Evolutionary conservation across 2,329 filamentous ascomycete genomes (phyloP), one percentile per base, ranked within the genome.

Genomic region (Apiospora malaysiana): DNA sequence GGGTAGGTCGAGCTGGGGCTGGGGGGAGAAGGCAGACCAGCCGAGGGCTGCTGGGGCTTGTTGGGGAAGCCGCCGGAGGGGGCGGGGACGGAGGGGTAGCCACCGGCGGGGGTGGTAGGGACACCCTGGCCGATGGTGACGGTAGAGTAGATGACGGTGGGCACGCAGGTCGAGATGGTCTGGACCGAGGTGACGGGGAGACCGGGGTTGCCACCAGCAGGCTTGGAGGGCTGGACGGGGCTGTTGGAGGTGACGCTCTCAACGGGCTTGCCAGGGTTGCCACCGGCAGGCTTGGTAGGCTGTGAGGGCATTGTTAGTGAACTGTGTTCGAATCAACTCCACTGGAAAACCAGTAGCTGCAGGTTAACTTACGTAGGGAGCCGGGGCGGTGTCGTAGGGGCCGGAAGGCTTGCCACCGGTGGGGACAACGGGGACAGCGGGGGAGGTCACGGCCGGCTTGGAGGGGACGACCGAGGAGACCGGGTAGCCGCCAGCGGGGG

Each of bases 51-150:
- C 63, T 73, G 74, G 66, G 46, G 46, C 25, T 49, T 46, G 46
- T 23, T 74, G 43, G 65, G 37, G 65, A 43, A 66, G 43, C 40
- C 72, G 73, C 81, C 84, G 47, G 82, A 75, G 81, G 85, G 86
- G 51, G 47, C 59, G 69, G 84, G 81, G 65, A 83, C 76, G 49
- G 77, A 69, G 72, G 85, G 78, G 78, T 85, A 86, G 75, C 32
- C 51, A 82, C 80, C 47, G 49, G 65, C 68, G 51, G 71, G 69
- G 45, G 51, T 23, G 84, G 86, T 86, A 84, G 87, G 84, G 75
- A 87, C 85, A 63, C 84, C 84, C 77, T 86, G 87, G 79, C 87
- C 78, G 77, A 88, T 85, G 73, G 86, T 88, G 81, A 86, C 88
- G 83, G 86, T 83, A 74, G 81, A 85, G 70, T 68, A 69, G 40